Evolutionary conservation across 2,329 filamentous ascomycete genomes (phyloP).

Genomic region (Fusarium circinatum): DNA sequence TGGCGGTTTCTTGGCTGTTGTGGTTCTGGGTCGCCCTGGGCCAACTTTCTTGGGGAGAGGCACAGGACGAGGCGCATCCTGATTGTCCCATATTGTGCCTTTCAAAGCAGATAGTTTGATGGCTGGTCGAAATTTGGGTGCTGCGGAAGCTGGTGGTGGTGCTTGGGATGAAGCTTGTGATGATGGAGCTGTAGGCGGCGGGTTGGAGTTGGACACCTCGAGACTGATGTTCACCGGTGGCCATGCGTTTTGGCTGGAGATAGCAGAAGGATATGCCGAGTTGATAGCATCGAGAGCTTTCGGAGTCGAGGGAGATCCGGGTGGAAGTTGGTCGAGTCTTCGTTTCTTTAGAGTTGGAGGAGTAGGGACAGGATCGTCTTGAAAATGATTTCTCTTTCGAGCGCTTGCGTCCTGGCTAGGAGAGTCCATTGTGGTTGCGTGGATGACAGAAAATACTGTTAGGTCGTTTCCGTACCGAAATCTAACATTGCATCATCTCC

Average conservation of each 20-base stretch:
- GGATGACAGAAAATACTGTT: not conserved
- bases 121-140: constrained; percentile 44
- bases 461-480: constrained; percentile 3
- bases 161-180: constrained; percentile 21
- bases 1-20: constrained; percentile 38
- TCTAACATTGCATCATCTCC: constrained; percentile 26
- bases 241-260: constrained; percentile 36
- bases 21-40: constrained; percentile 28
- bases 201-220: not conserved
- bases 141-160: constrained; percentile 21
- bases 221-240: constrained; percentile 14
- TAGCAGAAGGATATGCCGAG: constrained; percentile 46
- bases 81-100: constrained; percentile 53
- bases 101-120: constrained; percentile 51
- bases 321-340: constrained; percentile 44
- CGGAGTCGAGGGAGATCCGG: constrained; percentile 44
- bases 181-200: constrained; percentile 11
- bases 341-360: constrained; percentile 47
- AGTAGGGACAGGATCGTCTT: constrained; percentile 40
- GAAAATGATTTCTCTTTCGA: constrained; percentile 40
- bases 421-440: constrained; percentile 42
- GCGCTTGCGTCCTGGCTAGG: constrained; percentile 27
- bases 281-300: constrained; percentile 47
- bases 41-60: constrained; percentile 39
- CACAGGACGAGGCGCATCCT: constrained; percentile 31